Conservation (phyloP, 2,329 filamentous ascomycete species). For the Monilinia fructicola region DNA sequence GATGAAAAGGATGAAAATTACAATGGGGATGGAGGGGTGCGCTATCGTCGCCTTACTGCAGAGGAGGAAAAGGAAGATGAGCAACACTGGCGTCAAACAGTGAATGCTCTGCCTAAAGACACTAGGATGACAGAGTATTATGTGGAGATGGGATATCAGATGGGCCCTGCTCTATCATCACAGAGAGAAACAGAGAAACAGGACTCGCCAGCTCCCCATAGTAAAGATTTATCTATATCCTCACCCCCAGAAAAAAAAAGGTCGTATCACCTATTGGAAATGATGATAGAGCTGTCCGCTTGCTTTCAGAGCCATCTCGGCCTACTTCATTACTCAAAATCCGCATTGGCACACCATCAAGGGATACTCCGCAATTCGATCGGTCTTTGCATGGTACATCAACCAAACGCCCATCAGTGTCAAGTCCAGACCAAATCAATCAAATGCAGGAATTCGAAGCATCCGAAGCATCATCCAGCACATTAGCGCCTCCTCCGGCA, state of each 20-base stretch:
- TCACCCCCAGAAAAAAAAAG: neutral
- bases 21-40: neutral
- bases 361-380: too few relatives aligned
- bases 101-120: neutral
- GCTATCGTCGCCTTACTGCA: neutral
- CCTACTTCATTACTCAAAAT: too few relatives aligned
- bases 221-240: neutral
- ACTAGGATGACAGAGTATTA: neutral
- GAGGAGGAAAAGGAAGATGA: slow-evolving; percentile 12
- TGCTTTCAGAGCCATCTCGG: too few relatives aligned
- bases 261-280: too few relatives aligned
- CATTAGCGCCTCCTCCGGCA: neutral
- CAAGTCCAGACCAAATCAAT: neutral
- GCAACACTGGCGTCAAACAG: neutral
- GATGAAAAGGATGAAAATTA: neutral
- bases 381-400: too few relatives aligned
- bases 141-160: slow-evolving; percentile 11
- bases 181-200: neutral
- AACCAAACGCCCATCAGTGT: neutral
- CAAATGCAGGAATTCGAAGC: neutral
- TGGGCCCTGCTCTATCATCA: neutral
- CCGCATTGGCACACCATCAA: too few relatives aligned
- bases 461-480: too few relatives aligned
- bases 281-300: too few relatives aligned
- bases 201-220: neutral